These are phyloP conservation scores for Aspergillus sp. DNA, from an alignment of 2,329 filamentous ascomycete genomes.

Conservation along the genomic window DNA sequence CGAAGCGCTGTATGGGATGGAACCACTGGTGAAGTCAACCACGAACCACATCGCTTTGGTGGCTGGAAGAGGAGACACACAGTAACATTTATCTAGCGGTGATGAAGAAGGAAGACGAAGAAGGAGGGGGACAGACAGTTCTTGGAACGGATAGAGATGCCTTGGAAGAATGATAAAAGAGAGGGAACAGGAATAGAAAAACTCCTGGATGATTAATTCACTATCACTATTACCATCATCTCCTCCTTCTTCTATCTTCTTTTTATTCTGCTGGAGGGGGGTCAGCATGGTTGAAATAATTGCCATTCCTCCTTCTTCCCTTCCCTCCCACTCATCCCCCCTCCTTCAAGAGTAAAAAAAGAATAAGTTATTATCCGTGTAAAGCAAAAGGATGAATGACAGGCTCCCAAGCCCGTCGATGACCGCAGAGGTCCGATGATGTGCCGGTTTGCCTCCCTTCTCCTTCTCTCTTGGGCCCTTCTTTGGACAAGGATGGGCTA, in stretches of 20 bases:
- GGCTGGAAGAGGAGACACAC: not conserved
- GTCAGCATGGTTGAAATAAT: not conserved
- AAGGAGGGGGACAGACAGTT: not conserved
- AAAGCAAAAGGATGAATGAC: no score
- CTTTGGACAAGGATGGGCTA: not conserved
- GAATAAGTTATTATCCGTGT: no score
- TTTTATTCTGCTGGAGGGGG: not conserved
- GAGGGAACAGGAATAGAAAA: not conserved
- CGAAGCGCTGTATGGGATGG: constrained; percentile 8
- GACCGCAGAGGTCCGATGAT: constrained; percentile 6
- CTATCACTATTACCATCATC: not conserved
- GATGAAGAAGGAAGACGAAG: not conserved
- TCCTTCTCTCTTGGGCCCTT: no score
- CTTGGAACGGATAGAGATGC: not conserved
- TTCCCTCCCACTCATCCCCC: not conserved
- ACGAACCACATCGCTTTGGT: constrained; percentile 16
- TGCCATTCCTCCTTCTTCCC: not conserved
- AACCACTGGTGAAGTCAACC: constrained; percentile 18
- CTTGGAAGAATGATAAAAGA: not conserved
- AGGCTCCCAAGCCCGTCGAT: not conserved
- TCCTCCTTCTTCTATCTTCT: not conserved
- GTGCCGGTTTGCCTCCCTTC: constrained; percentile 6
- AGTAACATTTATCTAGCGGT: not conserved
- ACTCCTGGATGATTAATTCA: not conserved
- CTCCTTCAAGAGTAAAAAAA: not conserved